Conservation (phyloP, 179 eudicot genomes). For the Dionaea muscipula region DNA sequence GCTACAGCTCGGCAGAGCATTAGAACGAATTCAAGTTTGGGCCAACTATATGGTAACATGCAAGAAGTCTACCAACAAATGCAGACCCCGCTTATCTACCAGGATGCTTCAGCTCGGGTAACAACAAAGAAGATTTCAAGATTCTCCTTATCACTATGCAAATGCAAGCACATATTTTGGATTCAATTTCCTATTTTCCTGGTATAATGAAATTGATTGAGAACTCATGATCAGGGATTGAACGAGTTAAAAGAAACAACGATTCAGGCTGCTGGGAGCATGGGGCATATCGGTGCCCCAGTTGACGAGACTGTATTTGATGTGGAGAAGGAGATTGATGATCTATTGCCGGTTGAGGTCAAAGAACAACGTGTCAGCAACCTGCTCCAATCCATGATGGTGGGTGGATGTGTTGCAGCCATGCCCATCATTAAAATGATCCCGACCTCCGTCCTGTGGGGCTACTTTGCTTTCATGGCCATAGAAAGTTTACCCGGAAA, state of each 20-base stretch:
- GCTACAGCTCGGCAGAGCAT: slow-evolving; percentile 60
- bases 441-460: slow-evolving; percentile 90
- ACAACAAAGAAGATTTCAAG: not conserved
- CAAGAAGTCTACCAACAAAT: slow-evolving; percentile 82
- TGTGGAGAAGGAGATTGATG: slow-evolving; percentile 80
- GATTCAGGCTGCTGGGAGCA: slow-evolving; percentile 59
- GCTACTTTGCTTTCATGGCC: slow-evolving; percentile 93
- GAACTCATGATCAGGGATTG: slow-evolving; percentile 40
- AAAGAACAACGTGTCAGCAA: slow-evolving; percentile 90
- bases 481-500: slow-evolving; percentile 91
- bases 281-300: slow-evolving; percentile 69
- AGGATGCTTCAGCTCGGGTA: slow-evolving; percentile 56
- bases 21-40: slow-evolving; percentile 57
- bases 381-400: slow-evolving; percentile 71
- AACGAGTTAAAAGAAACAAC: slow-evolving; percentile 82
- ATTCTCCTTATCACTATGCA: not conserved
- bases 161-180: no score
- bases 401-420: slow-evolving; percentile 86
- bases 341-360: slow-evolving; percentile 77
- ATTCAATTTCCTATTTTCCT: no score
- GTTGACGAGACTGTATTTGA: slow-evolving; percentile 80
- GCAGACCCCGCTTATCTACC: slow-evolving; percentile 90
- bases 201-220: no score
- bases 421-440: slow-evolving; percentile 81
- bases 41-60: slow-evolving; percentile 72